Evolutionary conservation across 495 filamentous ascomycete species (phyloP).

Genomic region (Copromyces sp.): DNA sequence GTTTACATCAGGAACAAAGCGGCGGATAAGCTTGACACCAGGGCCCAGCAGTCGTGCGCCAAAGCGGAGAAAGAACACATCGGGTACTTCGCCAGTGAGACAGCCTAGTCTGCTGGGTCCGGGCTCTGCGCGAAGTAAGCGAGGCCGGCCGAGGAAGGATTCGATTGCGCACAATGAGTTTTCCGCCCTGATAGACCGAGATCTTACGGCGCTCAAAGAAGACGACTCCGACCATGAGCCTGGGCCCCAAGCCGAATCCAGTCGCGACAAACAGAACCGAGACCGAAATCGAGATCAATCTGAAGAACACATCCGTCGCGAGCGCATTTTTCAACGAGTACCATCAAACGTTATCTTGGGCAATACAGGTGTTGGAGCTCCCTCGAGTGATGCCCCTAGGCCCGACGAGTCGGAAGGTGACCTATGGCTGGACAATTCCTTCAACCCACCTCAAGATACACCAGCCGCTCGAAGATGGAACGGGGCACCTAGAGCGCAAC

Average conservation of each 20-base stretch:
- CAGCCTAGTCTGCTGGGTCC: slow-evolving; percentile 6
- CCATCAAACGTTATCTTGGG: not conserved
- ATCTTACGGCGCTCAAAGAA: slow-evolving; percentile 6
- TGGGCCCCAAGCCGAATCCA: not conserved
- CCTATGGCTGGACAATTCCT: not conserved
- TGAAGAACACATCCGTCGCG: not conserved
- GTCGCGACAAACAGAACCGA: not conserved
- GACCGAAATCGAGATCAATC: not conserved
- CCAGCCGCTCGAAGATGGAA: not conserved
- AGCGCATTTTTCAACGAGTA: not conserved
- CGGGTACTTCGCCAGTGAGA: slow-evolving; percentile 12
- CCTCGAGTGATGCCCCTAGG: not conserved
- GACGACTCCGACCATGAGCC: not conserved
- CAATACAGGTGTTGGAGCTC: not conserved
- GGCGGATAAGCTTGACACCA: slow-evolving; percentile 10
- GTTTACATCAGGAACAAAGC: slow-evolving; percentile 1
- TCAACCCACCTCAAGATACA: not conserved
- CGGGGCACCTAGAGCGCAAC: not conserved
- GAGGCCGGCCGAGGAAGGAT: slow-evolving; percentile 22
- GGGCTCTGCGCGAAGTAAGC: slow-evolving; percentile 16
- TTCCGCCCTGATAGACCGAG: slow-evolving; percentile 4
- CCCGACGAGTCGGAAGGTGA: not conserved
- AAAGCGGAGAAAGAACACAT: slow-evolving; percentile 17
- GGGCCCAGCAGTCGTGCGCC: slow-evolving; percentile 7
- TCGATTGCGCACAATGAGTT: slow-evolving; percentile 8